A percentile compares a stretch with the other conserved stretches of the same genome.
Conservation (phyloP, 2,329 filamentous ascomycete species). For the Cladosporium phlei region DNA sequence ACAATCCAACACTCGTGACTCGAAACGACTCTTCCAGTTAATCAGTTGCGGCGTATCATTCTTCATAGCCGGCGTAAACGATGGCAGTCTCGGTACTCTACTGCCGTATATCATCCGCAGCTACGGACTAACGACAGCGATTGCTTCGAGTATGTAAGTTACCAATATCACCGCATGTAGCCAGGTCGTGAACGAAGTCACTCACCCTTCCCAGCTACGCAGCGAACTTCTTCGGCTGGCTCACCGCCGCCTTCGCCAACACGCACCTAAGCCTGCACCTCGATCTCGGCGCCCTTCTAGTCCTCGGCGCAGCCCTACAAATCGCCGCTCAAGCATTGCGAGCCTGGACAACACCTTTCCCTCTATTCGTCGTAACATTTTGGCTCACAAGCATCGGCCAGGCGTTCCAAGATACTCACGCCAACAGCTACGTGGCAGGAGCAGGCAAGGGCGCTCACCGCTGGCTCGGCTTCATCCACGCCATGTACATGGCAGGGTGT, state of each 20-base stretch:
- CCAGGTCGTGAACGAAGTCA: background rate
- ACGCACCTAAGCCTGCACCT: constrained; percentile 50
- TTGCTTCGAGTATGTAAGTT: constrained; percentile 39
- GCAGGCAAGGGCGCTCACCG: constrained; percentile 15
- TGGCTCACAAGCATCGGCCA: constrained; percentile 56
- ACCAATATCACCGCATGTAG: background rate
- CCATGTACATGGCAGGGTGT: constrained; percentile 17
- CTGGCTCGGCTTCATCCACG: constrained; percentile 19
- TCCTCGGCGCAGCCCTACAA: constrained; percentile 54
- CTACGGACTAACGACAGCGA: constrained; percentile 51
- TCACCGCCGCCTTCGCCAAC: constrained; percentile 55
- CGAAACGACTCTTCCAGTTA: constrained; percentile 42
- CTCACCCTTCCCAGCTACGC: background rate
- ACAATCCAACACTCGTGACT: background rate
- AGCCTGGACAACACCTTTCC: constrained; percentile 54
- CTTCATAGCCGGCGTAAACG: constrained; percentile 62
- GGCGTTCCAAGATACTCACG: constrained; percentile 60
- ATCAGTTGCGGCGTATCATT: constrained; percentile 57
- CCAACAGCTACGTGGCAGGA: constrained; percentile 54
- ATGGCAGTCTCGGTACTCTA: constrained; percentile 59
- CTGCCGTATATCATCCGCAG: constrained; percentile 58
- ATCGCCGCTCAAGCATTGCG: constrained; percentile 51
- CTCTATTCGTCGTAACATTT: constrained; percentile 54
- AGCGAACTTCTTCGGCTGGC: constrained; percentile 56
- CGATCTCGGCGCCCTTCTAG: constrained; percentile 53